Evolutionary conservation across 1,284 basidiomycete genomes (phyloP), one percentile per base, ranked within the genome.

Genomic region (Heimioporus retisporus): DNA sequence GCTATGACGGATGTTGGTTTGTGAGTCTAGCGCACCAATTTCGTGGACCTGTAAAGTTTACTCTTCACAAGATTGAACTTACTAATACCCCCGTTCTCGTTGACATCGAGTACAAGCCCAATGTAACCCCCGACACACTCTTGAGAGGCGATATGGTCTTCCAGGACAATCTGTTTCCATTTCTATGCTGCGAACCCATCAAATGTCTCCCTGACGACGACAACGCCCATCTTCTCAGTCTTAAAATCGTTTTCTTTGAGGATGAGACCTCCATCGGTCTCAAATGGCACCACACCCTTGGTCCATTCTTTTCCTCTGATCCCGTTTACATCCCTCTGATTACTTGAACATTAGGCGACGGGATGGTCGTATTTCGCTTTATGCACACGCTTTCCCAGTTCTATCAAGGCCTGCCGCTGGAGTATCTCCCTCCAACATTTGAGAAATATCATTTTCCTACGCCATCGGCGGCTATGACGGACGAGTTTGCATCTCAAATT

Each of bases 91-190:
- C 63, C n/a, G 43, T 76, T 50, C 69, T 65, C 25, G 50, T 51
- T 6, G 58, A 75, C 44, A 60, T 68, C 44, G 60, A 63, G 21
- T 62, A 72, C 54, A 65, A 56, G 42, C 43, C 46, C 13, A 48
- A 68, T 53, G 54, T 44, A 15, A 43, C 6, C 4, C 65, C 64
- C 35, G 50, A 66, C 61, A 60, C 69, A 15, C 28, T 75, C 35
- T 59, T 77, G 25, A n/a, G 65, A 46, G 67, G 68, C 15, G 64
- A 69, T 28, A 77, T 72, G 71, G 75, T 79, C 18, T 8, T 79
- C 23, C 74, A 80, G 61, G 69, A 71, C 48, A 60, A 76, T 55
- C 51, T 80, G n/a, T 67, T 69, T 15, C 40, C 59, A 2, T 72
- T 75, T 54, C 63, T 79, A 13, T 64, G 44, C 50, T 60, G 59